Percentiles rank a stretch among this genome's conserved stretches.
Conservation (phyloP, 2,329 filamentous ascomycete species). For the Clonostachys sp. region DNA sequence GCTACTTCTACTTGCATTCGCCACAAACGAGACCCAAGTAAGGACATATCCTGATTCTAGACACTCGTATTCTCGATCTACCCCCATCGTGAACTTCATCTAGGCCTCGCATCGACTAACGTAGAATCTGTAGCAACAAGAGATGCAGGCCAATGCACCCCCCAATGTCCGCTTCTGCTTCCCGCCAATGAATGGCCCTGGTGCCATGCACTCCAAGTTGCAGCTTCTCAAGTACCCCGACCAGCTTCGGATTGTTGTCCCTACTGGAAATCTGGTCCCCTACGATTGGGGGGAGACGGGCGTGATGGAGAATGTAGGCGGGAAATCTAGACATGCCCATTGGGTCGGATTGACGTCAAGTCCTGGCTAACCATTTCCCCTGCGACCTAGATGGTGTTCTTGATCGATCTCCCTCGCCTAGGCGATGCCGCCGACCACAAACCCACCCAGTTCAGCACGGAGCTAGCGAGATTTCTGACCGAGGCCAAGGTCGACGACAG, state of each 20-base stretch:
- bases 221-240: conserved; percentile 77
- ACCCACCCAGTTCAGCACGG: conserved; percentile 56
- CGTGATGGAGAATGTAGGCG: conserved; percentile 74
- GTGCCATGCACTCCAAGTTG: conserved; percentile 90
- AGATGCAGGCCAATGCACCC: conserved; percentile 44
- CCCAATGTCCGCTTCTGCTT: conserved; percentile 69
- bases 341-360: not conserved
- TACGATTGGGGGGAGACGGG: conserved; percentile 90
- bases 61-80: not conserved
- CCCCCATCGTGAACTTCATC: not conserved
- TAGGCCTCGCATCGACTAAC: not conserved
- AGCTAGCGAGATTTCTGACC: conserved; percentile 66
- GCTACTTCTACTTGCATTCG: conserved; percentile 56
- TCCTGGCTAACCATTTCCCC: not conserved
- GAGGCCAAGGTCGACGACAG: conserved; percentile 61
- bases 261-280: conserved; percentile 78
- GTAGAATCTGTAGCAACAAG: conserved; percentile 18
- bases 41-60: conserved; percentile 6
- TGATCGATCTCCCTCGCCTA: conserved; percentile 82
- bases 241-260: conserved; percentile 76
- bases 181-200: conserved; percentile 70
- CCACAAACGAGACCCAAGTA: conserved; percentile 47
- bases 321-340: not conserved
- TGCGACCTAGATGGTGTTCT: conserved; percentile 61
- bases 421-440: conserved; percentile 19